Evolutionary conservation across 2,329 filamentous ascomycete genomes (phyloP), one percentile per base, ranked within the genome.

Genomic region (Pseudogymnoascus sp.): DNA sequence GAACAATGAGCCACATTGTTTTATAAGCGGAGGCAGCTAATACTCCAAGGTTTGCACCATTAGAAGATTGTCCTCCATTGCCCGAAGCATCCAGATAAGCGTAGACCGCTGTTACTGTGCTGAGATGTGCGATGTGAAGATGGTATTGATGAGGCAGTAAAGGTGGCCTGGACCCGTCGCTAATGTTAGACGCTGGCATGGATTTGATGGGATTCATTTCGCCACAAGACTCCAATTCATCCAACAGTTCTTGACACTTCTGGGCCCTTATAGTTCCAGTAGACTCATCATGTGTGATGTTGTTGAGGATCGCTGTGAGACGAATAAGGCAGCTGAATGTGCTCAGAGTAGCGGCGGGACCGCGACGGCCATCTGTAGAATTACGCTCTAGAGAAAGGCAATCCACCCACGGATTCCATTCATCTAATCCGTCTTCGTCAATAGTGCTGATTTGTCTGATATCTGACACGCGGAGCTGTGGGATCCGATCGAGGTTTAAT

Each of bases 381-480:
- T 49, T 65, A 65, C 76, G 65, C 21, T 73, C 70, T 41, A 76
- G 74, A 65, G 75, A 73, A 63, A 78, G 68, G 64, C 79, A 78
- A 25, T 85, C 82, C 16, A 79, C 78, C 88, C 88, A 91, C 1
- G 86, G 84, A 66, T 88, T 85, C 88, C 88, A 91, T 74, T 91
- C 88, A 69, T 91, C 88, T 18, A 88, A 75, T 1, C 86, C 86
- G 67, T 89, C 85, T 71, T 89, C 86, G 25, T 83, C 79, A 2
- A 88, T 75, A 2, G 75, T 72, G 8, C 80, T 80, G 31, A 79
- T 63, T 60, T 72, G 70, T 38, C 74, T 72, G 25, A 83, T 71
- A 60, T 84, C 80, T 12, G 77, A 75, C 8, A 74, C 70, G 62
- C 75, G 75, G 5, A 87, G 76, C 69, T 83, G 81, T 1, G 82